Base-by-base conservation (phyloP, 192 early-diverging fungal species). In the Piromyces sp. region DNA sequence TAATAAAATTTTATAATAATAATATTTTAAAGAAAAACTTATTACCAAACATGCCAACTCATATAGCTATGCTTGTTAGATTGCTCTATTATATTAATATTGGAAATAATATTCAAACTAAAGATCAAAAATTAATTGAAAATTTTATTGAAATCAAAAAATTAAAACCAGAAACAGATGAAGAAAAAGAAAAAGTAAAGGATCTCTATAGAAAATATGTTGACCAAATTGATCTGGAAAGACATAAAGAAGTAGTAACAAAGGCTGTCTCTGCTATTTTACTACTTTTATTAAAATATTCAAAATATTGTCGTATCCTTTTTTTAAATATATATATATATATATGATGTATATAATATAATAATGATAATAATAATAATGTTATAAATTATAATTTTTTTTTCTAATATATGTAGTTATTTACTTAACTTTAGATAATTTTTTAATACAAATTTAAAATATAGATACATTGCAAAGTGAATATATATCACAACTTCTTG, bases 381-480 rank as follows among this genome's bases (percentile, higher is more conserved):
- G n/a, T n/a, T n/a, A n/a, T n/a, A n/a, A n/a, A n/a, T n/a, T n/a
- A n/a, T n/a, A n/a, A n/a, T n/a, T n/a, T n/a, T n/a, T n/a, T n/a
- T n/a, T n/a, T n/a, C n/a, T n/a, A n/a, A n/a, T n/a, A n/a, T n/a
- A n/a, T n/a, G n/a, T n/a, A n/a, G n/a, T n/a, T n/a, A n/a, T n/a
- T n/a, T n/a, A n/a, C n/a, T n/a, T n/a, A n/a, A n/a, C n/a, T n/a
- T n/a, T n/a, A n/a, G n/a, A n/a, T n/a, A n/a, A n/a, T n/a, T n/a
- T n/a, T n/a, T n/a, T n/a, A n/a, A n/a, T n/a, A n/a, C n/a, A n/a
- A n/a, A n/a, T n/a, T n/a, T n/a, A n/a, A n/a, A n/a, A n/a, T n/a
- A n/a, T 78, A 94, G 92, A 94, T 85, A 87, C 87, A 16, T 82
- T 95, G 37, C 92, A 92, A 80, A 94, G 91, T 85, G 93, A 96